These are phyloP conservation scores for Acer campestre DNA, from an alignment of 345 rosid genomes.

Conservation along the genomic window DNA sequence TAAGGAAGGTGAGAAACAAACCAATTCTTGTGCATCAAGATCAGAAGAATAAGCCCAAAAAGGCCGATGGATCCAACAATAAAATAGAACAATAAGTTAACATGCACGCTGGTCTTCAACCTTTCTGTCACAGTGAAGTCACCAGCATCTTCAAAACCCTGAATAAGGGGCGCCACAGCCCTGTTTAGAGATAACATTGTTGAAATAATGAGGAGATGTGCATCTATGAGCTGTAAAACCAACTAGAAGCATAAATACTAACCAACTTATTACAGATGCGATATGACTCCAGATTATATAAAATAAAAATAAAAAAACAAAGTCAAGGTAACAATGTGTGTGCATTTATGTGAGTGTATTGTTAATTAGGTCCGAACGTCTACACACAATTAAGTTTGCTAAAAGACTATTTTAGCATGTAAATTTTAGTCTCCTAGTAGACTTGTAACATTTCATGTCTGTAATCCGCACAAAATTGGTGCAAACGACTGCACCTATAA, in stretches of 20 bases:
- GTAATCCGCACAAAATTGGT: neutral
- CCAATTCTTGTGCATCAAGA: conserved; percentile 66
- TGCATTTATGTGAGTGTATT: neutral
- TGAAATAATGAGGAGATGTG: conserved; percentile 46
- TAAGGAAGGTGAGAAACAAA: conserved; percentile 25
- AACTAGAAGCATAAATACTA: conserved; percentile 13
- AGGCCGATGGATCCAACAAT: conserved; percentile 88
- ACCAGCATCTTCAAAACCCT: conserved; percentile 99
- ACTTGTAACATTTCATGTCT: neutral
- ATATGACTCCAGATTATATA: neutral
- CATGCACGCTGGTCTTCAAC: conserved; percentile 89
- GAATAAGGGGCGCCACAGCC: conserved; percentile 99
- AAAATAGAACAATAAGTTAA: conserved; percentile 88
- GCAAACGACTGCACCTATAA: neutral
- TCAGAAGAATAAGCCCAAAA: conserved; percentile 88
- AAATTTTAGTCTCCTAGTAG: neutral
- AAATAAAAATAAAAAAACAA: no score
- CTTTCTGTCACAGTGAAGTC: conserved; percentile 89
- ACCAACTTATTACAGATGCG: neutral
- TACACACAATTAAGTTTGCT: neutral
- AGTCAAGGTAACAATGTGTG: neutral
- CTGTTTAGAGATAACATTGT: conserved; percentile 74
- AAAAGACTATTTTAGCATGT: neutral
- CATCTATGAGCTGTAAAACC: conserved; percentile 31
- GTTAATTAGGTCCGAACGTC: no score